These are phyloP conservation scores for Fraxinus dipetala DNA, from an alignment of 305 asterid genomes.

Conservation along the genomic window DNA sequence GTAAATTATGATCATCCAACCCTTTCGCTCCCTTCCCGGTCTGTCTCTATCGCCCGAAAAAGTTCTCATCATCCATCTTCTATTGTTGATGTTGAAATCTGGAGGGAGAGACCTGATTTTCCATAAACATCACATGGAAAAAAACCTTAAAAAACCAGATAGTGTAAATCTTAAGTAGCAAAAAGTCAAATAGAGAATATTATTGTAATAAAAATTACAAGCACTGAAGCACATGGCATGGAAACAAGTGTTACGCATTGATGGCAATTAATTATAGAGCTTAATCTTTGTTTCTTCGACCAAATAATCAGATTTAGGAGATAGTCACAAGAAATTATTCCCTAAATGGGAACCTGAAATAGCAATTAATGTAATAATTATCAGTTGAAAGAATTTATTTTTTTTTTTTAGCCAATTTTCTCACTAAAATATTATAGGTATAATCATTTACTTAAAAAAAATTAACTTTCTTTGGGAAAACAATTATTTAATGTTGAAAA, in stretches of 20 bases:
- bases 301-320: constrained; percentile 17
- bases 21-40: constrained; percentile 60
- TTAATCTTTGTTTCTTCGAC: constrained; percentile 22
- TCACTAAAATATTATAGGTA: neutral
- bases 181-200: constrained; percentile 26
- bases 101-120: constrained; percentile 58
- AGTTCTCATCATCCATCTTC: constrained; percentile 64
- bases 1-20: constrained; percentile 71
- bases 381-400: neutral
- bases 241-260: neutral
- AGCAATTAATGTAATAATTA: too few relatives aligned
- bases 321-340: neutral
- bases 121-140: neutral
- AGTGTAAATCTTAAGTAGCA: neutral
- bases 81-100: constrained; percentile 51
- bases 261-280: constrained; percentile 13
- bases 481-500: neutral
- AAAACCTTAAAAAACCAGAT: neutral
- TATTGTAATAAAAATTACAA: neutral
- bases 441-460: neutral
- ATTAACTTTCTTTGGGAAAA: neutral
- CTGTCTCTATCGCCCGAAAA: constrained; percentile 42
- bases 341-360: neutral
- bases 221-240: neutral
- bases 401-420: neutral